These are phyloP conservation scores for Fusarium sp. DNA, from an alignment of 2,329 filamentous ascomycete genomes.

Conservation along the genomic window DNA sequence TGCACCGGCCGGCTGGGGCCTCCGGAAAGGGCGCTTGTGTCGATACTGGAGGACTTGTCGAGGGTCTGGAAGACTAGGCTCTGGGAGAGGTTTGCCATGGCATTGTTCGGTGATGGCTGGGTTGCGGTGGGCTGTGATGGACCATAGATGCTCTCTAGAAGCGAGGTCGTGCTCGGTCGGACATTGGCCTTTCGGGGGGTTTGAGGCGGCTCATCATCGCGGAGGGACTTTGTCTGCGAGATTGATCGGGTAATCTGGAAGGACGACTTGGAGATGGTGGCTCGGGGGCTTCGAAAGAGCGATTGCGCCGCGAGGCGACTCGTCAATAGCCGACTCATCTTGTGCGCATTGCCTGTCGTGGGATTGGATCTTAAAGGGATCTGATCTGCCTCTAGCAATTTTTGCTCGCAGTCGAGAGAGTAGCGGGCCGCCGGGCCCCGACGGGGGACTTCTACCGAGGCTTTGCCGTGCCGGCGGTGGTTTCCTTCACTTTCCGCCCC, in stretches of 20 bases:
- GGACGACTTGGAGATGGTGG: constrained; percentile 32
- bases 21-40: constrained; percentile 47
- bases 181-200: constrained; percentile 32
- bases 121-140: constrained; percentile 30
- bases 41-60: constrained; percentile 46
- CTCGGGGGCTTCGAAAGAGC: constrained; percentile 44
- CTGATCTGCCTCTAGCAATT: constrained; percentile 39
- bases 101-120: constrained; percentile 39
- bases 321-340: constrained; percentile 57
- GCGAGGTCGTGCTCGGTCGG: constrained; percentile 43
- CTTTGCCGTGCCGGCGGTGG: constrained; percentile 50
- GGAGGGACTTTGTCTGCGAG: constrained; percentile 51
- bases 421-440: constrained; percentile 14
- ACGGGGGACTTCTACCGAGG: constrained; percentile 40
- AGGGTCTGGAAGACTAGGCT: constrained; percentile 53
- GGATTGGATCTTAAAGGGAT: constrained; percentile 22
- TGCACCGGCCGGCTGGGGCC: constrained; percentile 31
- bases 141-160: constrained; percentile 50
- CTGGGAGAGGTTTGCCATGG: constrained; percentile 49
- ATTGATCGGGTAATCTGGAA: constrained; percentile 48
- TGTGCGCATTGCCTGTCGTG: constrained; percentile 45
- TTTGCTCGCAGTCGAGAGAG: constrained; percentile 33
- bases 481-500: constrained; percentile 47
- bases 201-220: constrained; percentile 40
- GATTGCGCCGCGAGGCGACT: constrained; percentile 56